Base-by-base conservation (phyloP, 2,329 filamentous ascomycete genomes). In the Stachybotrys chlorohalonatus region DNA sequence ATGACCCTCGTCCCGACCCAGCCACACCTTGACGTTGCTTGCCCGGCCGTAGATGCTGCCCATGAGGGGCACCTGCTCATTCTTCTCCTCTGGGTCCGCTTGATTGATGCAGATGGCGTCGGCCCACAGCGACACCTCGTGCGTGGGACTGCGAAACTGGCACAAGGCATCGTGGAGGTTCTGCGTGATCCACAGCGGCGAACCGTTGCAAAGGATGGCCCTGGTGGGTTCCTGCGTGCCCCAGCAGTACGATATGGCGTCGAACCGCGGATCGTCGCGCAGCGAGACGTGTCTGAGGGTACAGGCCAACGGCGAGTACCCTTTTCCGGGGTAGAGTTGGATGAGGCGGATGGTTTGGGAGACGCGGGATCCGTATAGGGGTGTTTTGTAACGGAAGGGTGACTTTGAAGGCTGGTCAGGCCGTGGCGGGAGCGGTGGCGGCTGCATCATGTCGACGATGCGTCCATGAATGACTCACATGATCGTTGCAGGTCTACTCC, bases 51-150 rank as follows among this genome's bases (percentile, higher is more conserved):
- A 52, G 17, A 52, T 45, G 13, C n/a, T 16, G 17, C 36, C 32
- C 50, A 52, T 52, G 50, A 52, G 50, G 15, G 50, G 50, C 9
- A 52, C 50, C 32, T 52, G 50, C 36, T 52, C 50, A 7, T 24
- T 52, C 50, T 52, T 52, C 50, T 52, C 50, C 9, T 45, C 16
- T 8, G 45, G 36, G 32, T 52, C 50, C 24, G 6, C 16, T 32
- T 52, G 50, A 13, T 52, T 52, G 32, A 52, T 52, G 17, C 50
- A 52, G 11, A 52, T 52, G 6, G 50, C 50, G 36, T 52, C 50
- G 17, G 36, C 50, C 50, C 50, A 52, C 32, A 52, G 32, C 16
- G 36, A 17, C 2, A 30, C 36, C 9, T 16, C n/a, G 9, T 45
- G 7, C 32, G 8, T 16, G 32, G 50, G 50, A 5, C 16, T 30